Evolutionary conservation across 2,329 filamentous ascomycete genomes (phyloP).

Genomic region (Hypoxylon sp.): DNA sequence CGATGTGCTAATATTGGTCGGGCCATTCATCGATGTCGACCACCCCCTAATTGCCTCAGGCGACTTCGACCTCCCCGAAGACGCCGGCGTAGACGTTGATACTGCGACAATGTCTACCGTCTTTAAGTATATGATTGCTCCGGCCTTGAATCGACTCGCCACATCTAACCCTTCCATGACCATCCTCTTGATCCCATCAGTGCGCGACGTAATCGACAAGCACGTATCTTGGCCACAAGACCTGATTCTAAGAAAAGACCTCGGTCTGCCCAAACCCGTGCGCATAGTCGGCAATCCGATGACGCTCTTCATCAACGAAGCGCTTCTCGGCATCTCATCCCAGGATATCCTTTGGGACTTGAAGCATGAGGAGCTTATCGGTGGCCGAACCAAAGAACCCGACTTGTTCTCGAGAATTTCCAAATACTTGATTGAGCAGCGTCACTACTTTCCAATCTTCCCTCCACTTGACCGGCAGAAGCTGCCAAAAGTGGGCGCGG

Average conservation of each 20-base stretch:
- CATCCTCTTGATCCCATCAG: conserved; percentile 83
- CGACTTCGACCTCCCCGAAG: conserved; percentile 78
- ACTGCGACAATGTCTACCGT: conserved; percentile 81
- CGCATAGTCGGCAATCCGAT: conserved; percentile 90
- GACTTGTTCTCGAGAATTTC: conserved; percentile 76
- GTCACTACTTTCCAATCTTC: conserved; percentile 90
- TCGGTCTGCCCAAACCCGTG: conserved; percentile 77
- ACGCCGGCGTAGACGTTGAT: conserved; percentile 75
- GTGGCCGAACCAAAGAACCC: conserved; percentile 62
- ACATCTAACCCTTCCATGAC: conserved; percentile 77
- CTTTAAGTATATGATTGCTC: conserved; percentile 82
- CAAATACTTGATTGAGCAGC: conserved; percentile 83
- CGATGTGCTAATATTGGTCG: conserved; percentile 81
- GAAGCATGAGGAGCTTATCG: conserved; percentile 74
- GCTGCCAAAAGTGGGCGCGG: conserved; percentile 70
- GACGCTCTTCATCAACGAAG: conserved; percentile 87
- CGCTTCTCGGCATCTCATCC: conserved; percentile 79
- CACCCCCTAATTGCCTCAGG: conserved; percentile 86
- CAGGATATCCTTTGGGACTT: conserved; percentile 88
- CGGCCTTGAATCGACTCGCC: conserved; percentile 74
- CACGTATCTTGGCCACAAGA: conserved; percentile 73
- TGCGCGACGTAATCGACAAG: conserved; percentile 72
- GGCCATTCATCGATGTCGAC: conserved; percentile 90
- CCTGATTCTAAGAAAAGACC: conserved; percentile 70
- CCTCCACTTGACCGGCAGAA: conserved; percentile 76